These are phyloP conservation scores for Firmiana major DNA, from an alignment of 345 rosid species.

Conservation along the genomic window DNA sequence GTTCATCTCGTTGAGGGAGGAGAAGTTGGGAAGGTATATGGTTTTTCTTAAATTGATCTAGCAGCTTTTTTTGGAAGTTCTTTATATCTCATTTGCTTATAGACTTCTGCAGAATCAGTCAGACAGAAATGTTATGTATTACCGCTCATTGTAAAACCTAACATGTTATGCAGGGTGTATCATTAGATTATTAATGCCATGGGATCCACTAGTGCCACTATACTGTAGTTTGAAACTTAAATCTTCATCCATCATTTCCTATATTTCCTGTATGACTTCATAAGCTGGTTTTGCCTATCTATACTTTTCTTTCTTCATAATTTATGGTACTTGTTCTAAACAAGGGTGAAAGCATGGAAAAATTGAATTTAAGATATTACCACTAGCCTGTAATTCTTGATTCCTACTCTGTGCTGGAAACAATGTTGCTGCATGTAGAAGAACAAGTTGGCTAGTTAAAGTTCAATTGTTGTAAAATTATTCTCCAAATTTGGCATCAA, in stretches of 20 bases:
- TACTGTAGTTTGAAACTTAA: not conserved
- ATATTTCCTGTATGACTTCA: not conserved
- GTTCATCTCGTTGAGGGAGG: conserved; percentile 55
- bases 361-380: not conserved
- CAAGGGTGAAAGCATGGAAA: not conserved
- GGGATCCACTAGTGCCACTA: not conserved
- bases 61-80: conserved; percentile 4
- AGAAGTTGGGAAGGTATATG: conserved; percentile 52
- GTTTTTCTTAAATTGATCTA: conserved; percentile 3
- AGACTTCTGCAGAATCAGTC: not conserved
- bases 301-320: not conserved
- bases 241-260: not conserved
- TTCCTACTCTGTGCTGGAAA: not conserved
- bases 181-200: not conserved
- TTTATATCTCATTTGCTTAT: conserved; percentile 1
- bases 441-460: not conserved
- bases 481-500: not conserved
- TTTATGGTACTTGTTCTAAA: not conserved
- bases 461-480: not conserved
- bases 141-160: not conserved
- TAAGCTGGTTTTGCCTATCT: not conserved
- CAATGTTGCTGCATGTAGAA: not conserved
- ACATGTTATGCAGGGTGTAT: not conserved
- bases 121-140: not conserved
- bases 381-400: not conserved